phyloP scores from a whole-genome alignment of 768 basidiomycete genomes.

The Lentinus brumalis region DNA sequence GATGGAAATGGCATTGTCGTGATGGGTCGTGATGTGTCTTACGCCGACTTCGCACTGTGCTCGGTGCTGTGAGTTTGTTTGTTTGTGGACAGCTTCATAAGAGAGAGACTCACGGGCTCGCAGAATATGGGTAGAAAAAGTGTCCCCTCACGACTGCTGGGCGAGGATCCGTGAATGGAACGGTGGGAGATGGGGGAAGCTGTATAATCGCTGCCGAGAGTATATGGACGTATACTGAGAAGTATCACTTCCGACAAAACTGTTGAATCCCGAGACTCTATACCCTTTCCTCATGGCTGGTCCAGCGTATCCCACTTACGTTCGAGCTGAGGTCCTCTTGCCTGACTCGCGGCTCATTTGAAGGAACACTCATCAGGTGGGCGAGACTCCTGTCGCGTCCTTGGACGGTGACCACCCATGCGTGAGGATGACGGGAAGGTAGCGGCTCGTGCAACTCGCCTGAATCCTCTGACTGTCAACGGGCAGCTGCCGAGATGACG shows the following conservation, averaged over 20 bases:
- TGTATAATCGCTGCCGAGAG: constrained; percentile 62
- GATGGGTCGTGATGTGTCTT: constrained; percentile 66
- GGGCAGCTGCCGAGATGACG: too few relatives aligned
- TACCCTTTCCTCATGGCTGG: too few relatives aligned
- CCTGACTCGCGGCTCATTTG: too few relatives aligned
- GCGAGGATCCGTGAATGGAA: constrained; percentile 68
- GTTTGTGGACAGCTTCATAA: not conserved
- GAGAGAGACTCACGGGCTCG: not conserved
- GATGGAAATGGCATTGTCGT: constrained; percentile 67
- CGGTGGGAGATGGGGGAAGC: constrained; percentile 62
- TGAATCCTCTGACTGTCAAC: too few relatives aligned
- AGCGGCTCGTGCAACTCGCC: too few relatives aligned
- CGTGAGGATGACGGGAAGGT: too few relatives aligned
- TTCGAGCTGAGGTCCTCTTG: too few relatives aligned
- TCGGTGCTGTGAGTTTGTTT: constrained; percentile 47
- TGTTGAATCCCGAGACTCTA: not conserved
- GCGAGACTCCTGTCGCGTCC: too few relatives aligned
- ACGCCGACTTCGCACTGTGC: constrained; percentile 75
- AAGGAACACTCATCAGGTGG: too few relatives aligned
- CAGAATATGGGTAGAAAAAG: constrained; percentile 68
- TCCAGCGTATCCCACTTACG: too few relatives aligned
- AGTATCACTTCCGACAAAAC: not conserved
- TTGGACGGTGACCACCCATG: too few relatives aligned
- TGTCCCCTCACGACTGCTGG: constrained; percentile 78
- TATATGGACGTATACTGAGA: constrained; percentile 62